Percentiles rank a stretch among this genome's conserved stretches.
phyloP scores from a whole-genome alignment of 768 basidiomycete genomes.

The Termitomyces sp. region DNA sequence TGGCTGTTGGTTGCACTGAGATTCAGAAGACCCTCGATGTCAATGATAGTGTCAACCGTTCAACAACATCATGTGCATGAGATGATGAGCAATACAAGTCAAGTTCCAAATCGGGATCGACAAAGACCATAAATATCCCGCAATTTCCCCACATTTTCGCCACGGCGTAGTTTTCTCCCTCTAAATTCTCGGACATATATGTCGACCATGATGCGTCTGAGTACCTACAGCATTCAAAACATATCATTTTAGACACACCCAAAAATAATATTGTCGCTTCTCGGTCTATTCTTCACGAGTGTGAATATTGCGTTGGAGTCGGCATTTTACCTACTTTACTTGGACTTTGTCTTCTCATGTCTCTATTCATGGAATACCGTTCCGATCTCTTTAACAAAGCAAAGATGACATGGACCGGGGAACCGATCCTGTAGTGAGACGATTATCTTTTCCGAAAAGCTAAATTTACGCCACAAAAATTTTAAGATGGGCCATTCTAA shows the following conservation, averaged over 20 bases:
- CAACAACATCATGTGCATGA: constrained; percentile 12
- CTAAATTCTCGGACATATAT: no score
- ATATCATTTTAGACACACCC: neutral
- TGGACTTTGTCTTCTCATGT: neutral
- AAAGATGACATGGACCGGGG: neutral
- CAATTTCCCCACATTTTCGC: neutral
- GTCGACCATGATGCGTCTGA: neutral
- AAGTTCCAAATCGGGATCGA: constrained; percentile 5
- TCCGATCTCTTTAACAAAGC: neutral
- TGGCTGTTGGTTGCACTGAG: neutral
- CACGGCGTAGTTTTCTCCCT: no score
- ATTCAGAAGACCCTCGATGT: no score
- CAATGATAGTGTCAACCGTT: constrained; percentile 4
- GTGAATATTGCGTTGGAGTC: neutral
- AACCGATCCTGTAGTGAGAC: neutral
- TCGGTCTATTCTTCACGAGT: neutral
- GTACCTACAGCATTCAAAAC: neutral
- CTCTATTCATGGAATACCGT: neutral
- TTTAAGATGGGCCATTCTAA: neutral
- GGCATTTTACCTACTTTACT: neutral
- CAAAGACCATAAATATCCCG: constrained; percentile 28
- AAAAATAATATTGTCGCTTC: neutral
- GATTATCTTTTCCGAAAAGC: neutral
- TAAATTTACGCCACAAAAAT: neutral
- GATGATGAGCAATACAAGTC: no score